Evolutionary conservation across 164 flowering plant genomes (phyloP).

Genomic region (Stephania cephalantha): DNA sequence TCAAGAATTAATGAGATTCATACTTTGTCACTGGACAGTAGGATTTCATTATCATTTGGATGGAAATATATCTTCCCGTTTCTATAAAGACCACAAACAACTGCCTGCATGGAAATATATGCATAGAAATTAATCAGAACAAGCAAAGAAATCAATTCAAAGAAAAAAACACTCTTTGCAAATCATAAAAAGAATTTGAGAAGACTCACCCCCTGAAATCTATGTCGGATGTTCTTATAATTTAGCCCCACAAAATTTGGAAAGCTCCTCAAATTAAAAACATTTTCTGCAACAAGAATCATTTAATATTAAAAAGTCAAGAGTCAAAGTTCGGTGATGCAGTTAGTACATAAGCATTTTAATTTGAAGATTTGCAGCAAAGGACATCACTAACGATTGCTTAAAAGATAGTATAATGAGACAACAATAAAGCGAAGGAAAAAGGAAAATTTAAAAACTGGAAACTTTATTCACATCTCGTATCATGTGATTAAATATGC

Average conservation of each 20-base stretch:
- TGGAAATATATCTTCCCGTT: conserved; percentile 77
- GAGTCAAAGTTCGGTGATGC: background rate
- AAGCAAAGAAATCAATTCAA: background rate
- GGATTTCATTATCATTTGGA: conserved; percentile 74
- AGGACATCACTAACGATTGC: background rate
- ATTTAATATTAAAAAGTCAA: background rate
- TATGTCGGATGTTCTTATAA: conserved; percentile 62
- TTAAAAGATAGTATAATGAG: background rate
- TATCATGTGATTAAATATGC: no score
- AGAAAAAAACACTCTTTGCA: background rate
- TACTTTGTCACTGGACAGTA: conserved; percentile 76
- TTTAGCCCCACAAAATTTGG: conserved; percentile 57
- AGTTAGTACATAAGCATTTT: background rate
- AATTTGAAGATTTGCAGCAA: background rate
- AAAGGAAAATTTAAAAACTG: background rate
- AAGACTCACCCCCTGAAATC: conserved; percentile 65
- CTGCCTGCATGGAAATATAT: conserved; percentile 48
- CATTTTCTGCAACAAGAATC: conserved; percentile 68
- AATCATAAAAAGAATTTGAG: conserved; percentile 9
- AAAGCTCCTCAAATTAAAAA: conserved; percentile 78
- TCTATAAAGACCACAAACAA: conserved; percentile 88
- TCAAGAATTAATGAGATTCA: conserved; percentile 15
- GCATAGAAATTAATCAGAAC: conserved; percentile 3
- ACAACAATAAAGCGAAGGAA: background rate
- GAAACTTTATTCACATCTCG: no score